Evolutionary conservation across 495 filamentous ascomycete species (phyloP), one percentile per base, ranked within the genome.

Genomic region (Lepraria neglecta): DNA sequence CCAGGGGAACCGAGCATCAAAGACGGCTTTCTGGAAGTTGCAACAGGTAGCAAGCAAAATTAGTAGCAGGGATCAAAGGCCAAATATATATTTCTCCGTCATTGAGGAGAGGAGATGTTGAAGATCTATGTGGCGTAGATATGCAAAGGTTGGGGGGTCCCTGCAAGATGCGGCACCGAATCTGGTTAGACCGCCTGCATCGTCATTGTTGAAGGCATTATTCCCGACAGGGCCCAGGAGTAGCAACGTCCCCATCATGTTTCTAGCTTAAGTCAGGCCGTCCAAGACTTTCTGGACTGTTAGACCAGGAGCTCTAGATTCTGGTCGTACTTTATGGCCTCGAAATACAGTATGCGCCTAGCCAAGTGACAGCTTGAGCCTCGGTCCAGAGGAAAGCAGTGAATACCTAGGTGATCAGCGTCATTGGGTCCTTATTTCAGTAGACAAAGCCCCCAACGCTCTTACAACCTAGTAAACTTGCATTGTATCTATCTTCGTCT

Each of bases 101-200:
- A 24, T 19, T 11, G 51, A 31, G n/a, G 19, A 54, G 35, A 54
- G 30, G n/a, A 38, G 51, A 14, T 54, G 11, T 35, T 54, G 30
- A 24, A 38, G 3, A 24, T 35, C 3, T 38, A 38, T 11, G 51
- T 28, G 28, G 51, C 51, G 51, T 54, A 54, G 31, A 54, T 38
- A 21, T 35, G 48, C 31, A 52, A 7, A 33, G 14, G 12, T 52
- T 52, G 27, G 48, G 27, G 48, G 48, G 48, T 31, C 48, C 15
- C 28, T 33, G 51, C 15, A 4, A 54, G 51, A 35, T 30, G 48
- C 51, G 51, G 51, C 51, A 54, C 51, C 51, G 51, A 54, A 38
- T 33, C 11, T 35, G 51, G 51, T 35, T 54, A 54, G 28, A 12
- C 17, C 44, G 19, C 17, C 19, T 46, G 15, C 44, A 19, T 9